Evolutionary conservation across 1,139 yeast species (phyloP), one percentile per base, ranked within the genome.

Genomic region (Hyphopichia khmerensis): DNA sequence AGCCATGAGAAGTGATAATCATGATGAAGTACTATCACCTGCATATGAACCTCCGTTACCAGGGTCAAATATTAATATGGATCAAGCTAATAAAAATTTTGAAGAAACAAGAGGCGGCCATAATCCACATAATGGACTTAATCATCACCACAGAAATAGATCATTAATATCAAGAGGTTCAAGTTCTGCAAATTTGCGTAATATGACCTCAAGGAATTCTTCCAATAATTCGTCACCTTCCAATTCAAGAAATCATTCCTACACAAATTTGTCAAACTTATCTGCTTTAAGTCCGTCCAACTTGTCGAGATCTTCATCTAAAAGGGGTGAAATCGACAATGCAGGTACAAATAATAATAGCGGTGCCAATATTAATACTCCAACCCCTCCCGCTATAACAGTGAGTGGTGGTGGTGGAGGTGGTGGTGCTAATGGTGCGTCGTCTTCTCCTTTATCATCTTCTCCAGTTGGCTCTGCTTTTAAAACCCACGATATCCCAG

Each of bases 31-130:
- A 35, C 63, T 82, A 33, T 76, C 91, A 1, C 93, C 95, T 0
- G 75, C 77, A 1, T 85, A 85, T 57, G 75, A 69, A 45, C 80
- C 81, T 3, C 79, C 82, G 2, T 60, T 68, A n/a, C 79, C 79
- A 1, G 76, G 75, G 0, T 69, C 75, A 6, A 55, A 61, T 43
- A 61, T 72, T 33, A 65, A 67, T 44, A 45, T 67, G 39, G 51
- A 51, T 1, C 72, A 64, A 38, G 52, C 60, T 21, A 64, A 58
- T 43, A 51, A 49, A 38, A 48, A 51, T 26, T 51, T 49, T 30
- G 67, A 62, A 38, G 62, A 55, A 33, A 35, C 40, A 31, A 42
- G 30, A 13, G 29, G 33, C 11, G 31, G 34, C 3, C n/a, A 32
- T 18, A 13, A 30, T 13, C 32, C 45, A n/a, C 39, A 18, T 31